Conservation (phyloP, 139 green algal species). For the Desmodesmus armatus region DNA sequence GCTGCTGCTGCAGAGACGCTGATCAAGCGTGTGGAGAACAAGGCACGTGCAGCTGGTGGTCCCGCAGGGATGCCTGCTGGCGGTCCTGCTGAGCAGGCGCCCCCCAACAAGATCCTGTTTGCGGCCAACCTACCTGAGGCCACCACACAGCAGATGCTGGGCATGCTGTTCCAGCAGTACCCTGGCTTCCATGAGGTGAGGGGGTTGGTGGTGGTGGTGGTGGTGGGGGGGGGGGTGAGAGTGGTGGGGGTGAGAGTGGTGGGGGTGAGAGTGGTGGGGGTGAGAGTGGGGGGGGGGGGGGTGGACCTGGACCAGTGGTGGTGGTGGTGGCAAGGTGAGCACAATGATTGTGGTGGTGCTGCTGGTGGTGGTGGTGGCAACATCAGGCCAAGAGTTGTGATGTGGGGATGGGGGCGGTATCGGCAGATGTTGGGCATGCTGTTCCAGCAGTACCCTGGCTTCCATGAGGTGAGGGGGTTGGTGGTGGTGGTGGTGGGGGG, state of each 20-base stretch:
- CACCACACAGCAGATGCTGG: constrained; percentile 89
- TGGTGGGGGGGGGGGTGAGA: too few relatives aligned
- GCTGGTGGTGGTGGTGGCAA: too few relatives aligned
- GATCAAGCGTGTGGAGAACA: constrained; percentile 40
- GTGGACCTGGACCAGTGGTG: too few relatives aligned
- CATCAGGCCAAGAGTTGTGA: too few relatives aligned
- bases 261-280: too few relatives aligned
- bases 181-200: constrained; percentile 91
- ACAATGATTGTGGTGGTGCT: too few relatives aligned
- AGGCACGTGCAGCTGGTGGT: not conserved
- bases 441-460: constrained; percentile 96
- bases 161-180: constrained; percentile 96
- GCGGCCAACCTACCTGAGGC: constrained; percentile 92
- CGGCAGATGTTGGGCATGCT: constrained; percentile 92
- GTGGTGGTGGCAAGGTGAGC: too few relatives aligned
- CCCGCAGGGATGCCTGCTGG: not conserved
- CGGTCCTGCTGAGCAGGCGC: constrained; percentile 38
- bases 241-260: too few relatives aligned
- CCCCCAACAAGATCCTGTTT: constrained; percentile 96
- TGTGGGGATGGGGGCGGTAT: too few relatives aligned
- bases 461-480: constrained; percentile 88
- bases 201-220: too few relatives aligned
- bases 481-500: too few relatives aligned
- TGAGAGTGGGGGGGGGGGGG: too few relatives aligned
- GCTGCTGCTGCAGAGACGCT: constrained; percentile 32